Conservation (phyloP, 805 yeast species). For the Zygotorulaspora chibaensis region DNA sequence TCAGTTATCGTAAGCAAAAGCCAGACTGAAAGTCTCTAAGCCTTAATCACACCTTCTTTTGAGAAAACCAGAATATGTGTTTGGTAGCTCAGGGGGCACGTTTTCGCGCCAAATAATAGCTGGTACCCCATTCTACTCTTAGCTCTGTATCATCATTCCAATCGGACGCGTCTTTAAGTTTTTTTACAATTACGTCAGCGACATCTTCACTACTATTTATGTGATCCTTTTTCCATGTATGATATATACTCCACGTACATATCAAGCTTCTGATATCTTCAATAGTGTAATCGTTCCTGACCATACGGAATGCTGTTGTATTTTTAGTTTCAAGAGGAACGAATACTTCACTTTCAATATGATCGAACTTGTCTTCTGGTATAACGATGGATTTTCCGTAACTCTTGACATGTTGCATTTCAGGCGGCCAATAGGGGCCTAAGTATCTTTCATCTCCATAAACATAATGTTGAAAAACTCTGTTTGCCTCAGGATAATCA, state of each 20-base stretch:
- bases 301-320: conserved; percentile 33
- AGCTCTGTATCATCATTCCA: conserved; percentile 44
- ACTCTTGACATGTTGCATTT: conserved; percentile 25
- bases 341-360: conserved; percentile 37
- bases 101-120: conserved; percentile 46
- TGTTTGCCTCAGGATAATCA: conserved; percentile 52
- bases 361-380: conserved; percentile 42
- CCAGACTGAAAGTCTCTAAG: no score
- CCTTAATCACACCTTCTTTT: no score
- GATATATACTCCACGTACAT: conserved; percentile 64
- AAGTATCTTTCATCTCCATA: conserved; percentile 44
- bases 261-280: conserved; percentile 48
- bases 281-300: conserved; percentile 44
- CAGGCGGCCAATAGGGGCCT: conserved; percentile 14
- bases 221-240: conserved; percentile 49
- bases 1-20: no score
- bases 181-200: conserved; percentile 44
- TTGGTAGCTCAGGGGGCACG: neutral
- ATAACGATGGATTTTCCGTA: conserved; percentile 42
- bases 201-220: conserved; percentile 41
- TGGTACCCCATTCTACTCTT: conserved; percentile 53
- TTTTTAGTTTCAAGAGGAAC: conserved; percentile 24
- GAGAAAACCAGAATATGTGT: no score
- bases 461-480: conserved; percentile 49
- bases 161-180: conserved; percentile 40